A percentile compares a stretch with the other conserved stretches of the same genome.
Evolutionary conservation across 441 rosid species (phyloP).

Genomic region (Arabidopsis hybrid): DNA sequence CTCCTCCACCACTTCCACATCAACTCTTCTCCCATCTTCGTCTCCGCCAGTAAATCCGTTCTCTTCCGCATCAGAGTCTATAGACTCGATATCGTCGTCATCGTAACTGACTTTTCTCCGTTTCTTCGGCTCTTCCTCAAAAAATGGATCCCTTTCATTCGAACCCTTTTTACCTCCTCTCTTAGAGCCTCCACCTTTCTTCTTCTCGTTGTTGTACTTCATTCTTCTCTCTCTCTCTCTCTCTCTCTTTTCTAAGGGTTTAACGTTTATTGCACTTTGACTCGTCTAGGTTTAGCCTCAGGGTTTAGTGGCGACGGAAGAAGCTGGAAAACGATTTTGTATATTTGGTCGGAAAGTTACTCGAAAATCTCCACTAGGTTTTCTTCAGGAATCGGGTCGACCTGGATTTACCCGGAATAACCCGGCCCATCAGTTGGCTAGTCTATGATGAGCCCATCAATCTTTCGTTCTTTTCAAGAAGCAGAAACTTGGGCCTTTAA

Average conservation of each 20-base stretch:
- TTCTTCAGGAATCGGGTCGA: slow-evolving; percentile 16
- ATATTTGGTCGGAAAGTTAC: slow-evolving; percentile 42
- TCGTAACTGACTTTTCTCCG: slow-evolving; percentile 57
- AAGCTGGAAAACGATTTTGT: slow-evolving; percentile 15
- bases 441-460: slow-evolving; percentile 3
- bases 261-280: background rate
- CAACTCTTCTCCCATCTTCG: slow-evolving; percentile 29
- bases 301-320: slow-evolving; percentile 49
- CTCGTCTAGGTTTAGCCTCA: slow-evolving; percentile 35
- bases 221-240: slow-evolving; percentile 27
- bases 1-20: slow-evolving; percentile 42
- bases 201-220: slow-evolving; percentile 50
- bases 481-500: background rate
- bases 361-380: slow-evolving; percentile 38
- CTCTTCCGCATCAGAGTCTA: slow-evolving; percentile 59
- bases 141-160: slow-evolving; percentile 61
- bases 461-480: background rate
- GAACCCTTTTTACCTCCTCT: slow-evolving; percentile 45
- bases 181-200: slow-evolving; percentile 43
- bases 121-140: slow-evolving; percentile 59
- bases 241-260: slow-evolving; percentile 42
- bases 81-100: slow-evolving; percentile 60
- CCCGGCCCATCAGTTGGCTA: slow-evolving; percentile 8
- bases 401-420: background rate
- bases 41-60: slow-evolving; percentile 44